Base-by-base conservation (phyloP, 306 rosid genomes). In the Vicia villosa region DNA sequence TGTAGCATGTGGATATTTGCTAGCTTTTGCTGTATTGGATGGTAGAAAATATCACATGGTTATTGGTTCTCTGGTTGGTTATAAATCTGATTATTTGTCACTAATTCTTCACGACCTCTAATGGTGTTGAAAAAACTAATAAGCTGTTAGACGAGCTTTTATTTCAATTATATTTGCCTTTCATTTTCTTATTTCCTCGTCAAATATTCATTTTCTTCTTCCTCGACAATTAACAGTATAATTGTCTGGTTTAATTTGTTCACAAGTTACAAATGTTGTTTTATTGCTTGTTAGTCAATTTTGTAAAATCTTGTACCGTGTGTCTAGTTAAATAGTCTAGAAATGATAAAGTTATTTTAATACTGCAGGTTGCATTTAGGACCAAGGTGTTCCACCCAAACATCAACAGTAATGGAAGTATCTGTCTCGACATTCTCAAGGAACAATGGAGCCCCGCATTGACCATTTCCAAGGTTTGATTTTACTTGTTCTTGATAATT, bases 351-450 rank as follows among this genome's bases (percentile, higher is more conserved):
- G 26, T 55, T 78, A 30, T 54, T 57, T 8, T 3, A 16, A 13
- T 66, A 19, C 49, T 70, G 79, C 88, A 87, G 97, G 97, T 91
- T 73, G 89, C 96, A 28, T 89, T 91, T 68, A 88, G 89, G 88
- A 88, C 96, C 10, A 91, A 88, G 86, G 96, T 91, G n/a, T 28
- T 5, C 34, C 5, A 28, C 34, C 0, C 2, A 28, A 28, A 28
- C 34, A 28, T 28, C 34, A 28, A 28, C 34, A 28, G 6, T 5
- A 28, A 28, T 28, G 34, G 34, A 28, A 28, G 34, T 28, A 28
- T 28, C 34, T 26, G 34, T 28, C 34, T 28, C 6, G 34, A 0
- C 6, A 28, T 28, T 28, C 34, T 28, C 6, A 28, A 28, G 6
- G 3, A 28, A 28, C 34, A 28, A 28, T 28, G 6, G 34, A 28